Conservation (phyloP, 2,329 filamentous ascomycete genomes). For the Amylocarpus encephaloides region DNA sequence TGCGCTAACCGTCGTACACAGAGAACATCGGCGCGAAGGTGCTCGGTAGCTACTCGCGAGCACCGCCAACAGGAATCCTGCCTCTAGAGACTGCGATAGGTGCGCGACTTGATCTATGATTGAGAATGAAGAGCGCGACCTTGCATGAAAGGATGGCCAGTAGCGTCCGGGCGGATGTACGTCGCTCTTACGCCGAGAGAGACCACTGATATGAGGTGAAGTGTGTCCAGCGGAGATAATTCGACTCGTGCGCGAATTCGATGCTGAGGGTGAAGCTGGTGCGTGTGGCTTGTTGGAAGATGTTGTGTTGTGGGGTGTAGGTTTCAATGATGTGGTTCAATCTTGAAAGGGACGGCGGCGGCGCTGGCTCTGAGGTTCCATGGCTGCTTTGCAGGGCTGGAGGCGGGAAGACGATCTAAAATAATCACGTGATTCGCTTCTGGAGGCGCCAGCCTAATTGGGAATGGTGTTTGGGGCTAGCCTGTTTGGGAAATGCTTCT, state of each 20-base stretch:
- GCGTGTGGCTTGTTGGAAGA: background rate
- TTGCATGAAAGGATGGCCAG: constrained; percentile 25
- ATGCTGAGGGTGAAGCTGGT: background rate
- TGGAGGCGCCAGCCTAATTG: too few species aligned
- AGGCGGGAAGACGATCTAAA: background rate
- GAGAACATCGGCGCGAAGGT: constrained; percentile 27
- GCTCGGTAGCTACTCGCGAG: constrained; percentile 1
- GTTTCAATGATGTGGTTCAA: background rate
- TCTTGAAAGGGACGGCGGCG: constrained; percentile 2
- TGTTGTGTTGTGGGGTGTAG: background rate
- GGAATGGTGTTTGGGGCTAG: too few species aligned
- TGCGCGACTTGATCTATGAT: constrained; percentile 15
- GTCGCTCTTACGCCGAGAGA: too few species aligned
- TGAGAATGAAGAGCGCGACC: constrained; percentile 27
- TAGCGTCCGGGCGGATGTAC: constrained; percentile 2
- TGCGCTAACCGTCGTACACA: constrained; percentile 24
- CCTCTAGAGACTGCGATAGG: constrained; percentile 4
- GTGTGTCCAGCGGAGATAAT: background rate
- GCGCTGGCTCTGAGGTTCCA: background rate
- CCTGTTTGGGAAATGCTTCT: too few species aligned
- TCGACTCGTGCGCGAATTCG: background rate
- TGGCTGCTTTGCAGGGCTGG: background rate
- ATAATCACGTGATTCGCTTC: too few species aligned
- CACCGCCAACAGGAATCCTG: background rate
- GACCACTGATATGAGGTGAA: background rate